Evolutionary conservation across 2,329 filamentous ascomycete species (phyloP).

Genomic region (Trichophyton mentagrophytes): DNA sequence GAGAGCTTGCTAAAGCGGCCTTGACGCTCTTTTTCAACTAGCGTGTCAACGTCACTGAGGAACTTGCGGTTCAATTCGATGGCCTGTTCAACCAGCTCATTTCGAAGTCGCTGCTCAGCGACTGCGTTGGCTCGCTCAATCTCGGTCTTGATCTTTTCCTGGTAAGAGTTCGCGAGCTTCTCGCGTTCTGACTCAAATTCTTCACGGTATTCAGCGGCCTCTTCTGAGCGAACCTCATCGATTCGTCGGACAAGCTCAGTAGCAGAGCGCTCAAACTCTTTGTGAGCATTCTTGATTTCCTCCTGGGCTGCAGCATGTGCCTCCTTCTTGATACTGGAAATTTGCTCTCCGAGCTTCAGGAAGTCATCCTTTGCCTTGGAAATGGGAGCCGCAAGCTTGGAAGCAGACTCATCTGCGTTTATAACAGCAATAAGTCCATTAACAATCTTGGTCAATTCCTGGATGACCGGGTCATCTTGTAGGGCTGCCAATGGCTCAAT

Average conservation of each 20-base stretch:
- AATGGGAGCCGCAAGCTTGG: constrained; percentile 66
- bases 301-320: constrained; percentile 59
- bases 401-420: constrained; percentile 69
- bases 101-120: constrained; percentile 69
- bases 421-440: constrained; percentile 92
- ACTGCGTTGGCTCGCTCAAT: constrained; percentile 67
- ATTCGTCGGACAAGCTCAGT: constrained; percentile 80
- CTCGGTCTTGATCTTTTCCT: constrained; percentile 65
- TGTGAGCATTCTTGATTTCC: constrained; percentile 57
- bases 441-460: constrained; percentile 86
- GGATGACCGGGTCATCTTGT: constrained; percentile 73
- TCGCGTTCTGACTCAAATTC: constrained; percentile 84
- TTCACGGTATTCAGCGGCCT: constrained; percentile 70
- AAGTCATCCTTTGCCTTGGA: constrained; percentile 77
- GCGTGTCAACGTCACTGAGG: constrained; percentile 59
- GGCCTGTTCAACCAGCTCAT: constrained; percentile 80
- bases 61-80: constrained; percentile 79
- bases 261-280: constrained; percentile 75
- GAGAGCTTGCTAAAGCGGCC: constrained; percentile 75
- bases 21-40: constrained; percentile 78
- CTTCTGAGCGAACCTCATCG: constrained; percentile 65
- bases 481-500: constrained; percentile 71
- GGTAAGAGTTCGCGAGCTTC: constrained; percentile 63
- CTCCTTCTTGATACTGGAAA: constrained; percentile 57
- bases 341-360: constrained; percentile 62